A percentile compares a stretch with the other conserved stretches of the same genome.
phyloP scores from a whole-genome alignment of 257 asterid species.

The Fraxinus anomala region DNA sequence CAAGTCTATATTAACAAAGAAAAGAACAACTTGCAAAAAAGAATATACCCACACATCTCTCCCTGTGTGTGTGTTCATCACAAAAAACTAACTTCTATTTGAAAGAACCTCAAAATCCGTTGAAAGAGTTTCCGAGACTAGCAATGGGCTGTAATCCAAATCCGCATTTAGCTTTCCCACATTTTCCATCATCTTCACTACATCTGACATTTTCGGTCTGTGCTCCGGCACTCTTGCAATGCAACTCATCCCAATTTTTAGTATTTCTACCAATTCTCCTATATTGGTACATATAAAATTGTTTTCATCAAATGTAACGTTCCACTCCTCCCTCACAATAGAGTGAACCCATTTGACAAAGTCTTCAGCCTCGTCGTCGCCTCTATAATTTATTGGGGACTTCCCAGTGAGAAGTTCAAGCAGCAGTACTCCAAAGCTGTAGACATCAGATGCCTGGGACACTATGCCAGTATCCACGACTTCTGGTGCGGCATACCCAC shows the following conservation, averaged over 20 bases:
- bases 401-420: constrained; percentile 70
- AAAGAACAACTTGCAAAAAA: too few species aligned
- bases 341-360: constrained; percentile 71
- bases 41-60: too few species aligned
- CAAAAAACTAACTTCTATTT: too few species aligned
- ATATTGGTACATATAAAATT: constrained; percentile 55
- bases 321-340: constrained; percentile 72
- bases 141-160: neutral
- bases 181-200: constrained; percentile 55
- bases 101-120: neutral
- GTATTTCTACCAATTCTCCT: constrained; percentile 66
- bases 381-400: constrained; percentile 44
- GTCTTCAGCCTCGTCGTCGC: constrained; percentile 46
- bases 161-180: constrained; percentile 23
- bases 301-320: constrained; percentile 65
- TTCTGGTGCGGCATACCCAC: constrained; percentile 68
- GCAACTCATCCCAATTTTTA: constrained; percentile 67
- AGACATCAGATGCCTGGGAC: constrained; percentile 62
- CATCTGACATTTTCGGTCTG: constrained; percentile 59
- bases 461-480: constrained; percentile 50
- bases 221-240: constrained; percentile 53
- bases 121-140: neutral
- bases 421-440: constrained; percentile 66
- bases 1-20: too few species aligned
- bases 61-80: too few species aligned